These are phyloP conservation scores for Candida anglica DNA, from an alignment of 805 yeast species.

Conservation along the genomic window DNA sequence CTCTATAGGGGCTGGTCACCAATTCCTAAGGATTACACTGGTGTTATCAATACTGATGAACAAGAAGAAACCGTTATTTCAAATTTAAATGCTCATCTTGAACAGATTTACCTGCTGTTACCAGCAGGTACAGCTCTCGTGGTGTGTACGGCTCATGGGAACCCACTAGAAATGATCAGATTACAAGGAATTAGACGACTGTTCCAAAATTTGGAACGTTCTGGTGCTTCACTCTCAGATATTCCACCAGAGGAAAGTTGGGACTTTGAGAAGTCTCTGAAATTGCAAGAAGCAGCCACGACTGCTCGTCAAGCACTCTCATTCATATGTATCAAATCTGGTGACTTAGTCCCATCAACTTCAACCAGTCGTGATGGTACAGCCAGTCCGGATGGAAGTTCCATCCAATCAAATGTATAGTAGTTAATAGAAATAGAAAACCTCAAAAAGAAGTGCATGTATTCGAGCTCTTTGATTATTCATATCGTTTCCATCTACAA, in stretches of 20 bases:
- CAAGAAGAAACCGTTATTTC: constrained; percentile 15
- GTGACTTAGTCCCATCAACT: no score
- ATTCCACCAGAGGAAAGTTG: constrained; percentile 40
- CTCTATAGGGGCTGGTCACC: constrained; percentile 26
- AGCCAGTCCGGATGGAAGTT: no score
- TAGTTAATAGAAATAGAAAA: no score
- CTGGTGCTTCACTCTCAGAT: constrained; percentile 37
- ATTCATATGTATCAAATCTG: constrained; percentile 48
- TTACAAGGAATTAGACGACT: constrained; percentile 42
- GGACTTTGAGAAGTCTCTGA: constrained; percentile 46
- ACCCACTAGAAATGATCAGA: constrained; percentile 45
- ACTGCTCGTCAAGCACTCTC: constrained; percentile 60
- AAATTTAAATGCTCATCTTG: constrained; percentile 42
- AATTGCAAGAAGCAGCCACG: constrained; percentile 43
- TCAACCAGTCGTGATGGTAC: no score
- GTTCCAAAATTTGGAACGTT: constrained; percentile 41
- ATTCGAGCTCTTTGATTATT: no score
- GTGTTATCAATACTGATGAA: constrained; percentile 6
- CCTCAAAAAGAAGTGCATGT: no score
- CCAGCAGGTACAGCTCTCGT: constrained; percentile 61
- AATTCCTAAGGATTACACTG: constrained; percentile 17
- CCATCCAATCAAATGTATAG: no score
- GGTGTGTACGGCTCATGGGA: constrained; percentile 61
- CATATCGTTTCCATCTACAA: no score
- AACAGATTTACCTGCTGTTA: constrained; percentile 44